phyloP scores from a whole-genome alignment of 441 rosid genomes.

The Arabidopsis lyrata region DNA sequence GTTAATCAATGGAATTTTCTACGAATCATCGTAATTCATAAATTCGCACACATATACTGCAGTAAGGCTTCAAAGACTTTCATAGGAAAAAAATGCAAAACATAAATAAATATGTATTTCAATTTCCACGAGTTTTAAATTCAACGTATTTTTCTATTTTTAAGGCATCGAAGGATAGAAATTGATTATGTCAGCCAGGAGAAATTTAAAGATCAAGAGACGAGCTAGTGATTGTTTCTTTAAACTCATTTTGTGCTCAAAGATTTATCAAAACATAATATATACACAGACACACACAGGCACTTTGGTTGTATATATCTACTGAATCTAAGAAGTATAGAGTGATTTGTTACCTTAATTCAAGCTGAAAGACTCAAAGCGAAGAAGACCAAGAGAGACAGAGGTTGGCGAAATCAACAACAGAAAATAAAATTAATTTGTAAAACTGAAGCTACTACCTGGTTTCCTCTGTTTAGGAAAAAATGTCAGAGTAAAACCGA shows the following conservation, averaged over 20 bases:
- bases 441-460: conserved; percentile 2
- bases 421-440: conserved; percentile 1
- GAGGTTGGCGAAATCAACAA: conserved; percentile 15
- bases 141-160: no score
- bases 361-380: conserved; percentile 2
- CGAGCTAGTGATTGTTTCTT: not conserved
- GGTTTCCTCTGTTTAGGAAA: not conserved
- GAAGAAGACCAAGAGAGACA: conserved; percentile 17
- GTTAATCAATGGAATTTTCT: not conserved
- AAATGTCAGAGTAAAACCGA: conserved; percentile 23
- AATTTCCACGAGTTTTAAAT: not conserved
- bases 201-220: not conserved
- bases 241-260: not conserved
- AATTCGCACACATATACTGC: not conserved
- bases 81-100: not conserved
- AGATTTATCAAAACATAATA: not conserved
- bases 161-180: not conserved
- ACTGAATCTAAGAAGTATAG: not conserved
- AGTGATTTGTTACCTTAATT: conserved; percentile 25
- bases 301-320: not conserved
- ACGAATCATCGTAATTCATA: not conserved
- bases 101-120: not conserved
- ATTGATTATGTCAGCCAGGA: not conserved
- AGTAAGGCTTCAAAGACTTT: not conserved
- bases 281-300: not conserved